Base-by-base conservation (phyloP, 306 rosid species). In the Neltuma alba region DNA sequence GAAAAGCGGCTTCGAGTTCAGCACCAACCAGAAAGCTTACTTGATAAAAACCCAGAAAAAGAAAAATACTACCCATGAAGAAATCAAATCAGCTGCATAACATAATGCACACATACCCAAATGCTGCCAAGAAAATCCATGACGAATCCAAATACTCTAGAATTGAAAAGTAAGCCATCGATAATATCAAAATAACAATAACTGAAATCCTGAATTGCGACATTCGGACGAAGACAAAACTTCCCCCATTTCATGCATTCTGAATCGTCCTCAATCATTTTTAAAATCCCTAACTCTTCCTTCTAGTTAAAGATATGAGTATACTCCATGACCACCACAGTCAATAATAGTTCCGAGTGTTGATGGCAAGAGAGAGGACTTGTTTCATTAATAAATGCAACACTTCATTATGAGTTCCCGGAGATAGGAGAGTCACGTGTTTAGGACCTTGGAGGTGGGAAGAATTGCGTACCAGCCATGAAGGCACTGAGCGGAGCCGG, bases 401-500 rank as follows among this genome's bases (percentile, higher is more conserved):
- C 57, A 78, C 57, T 25, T 25, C 31, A 30, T 33, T 74, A 47
- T 68, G 38, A 68, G 28, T 79, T 79, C 63, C 55, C 10, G 69
- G 18, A 61, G 76, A 64, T 20, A 11, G 52, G 31, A 78, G 63
- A 42, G 78, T 34, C 9, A n/a, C 12, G 79, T 64, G 37, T 76
- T 74, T 85, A 92, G 81, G 97, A 89, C 88, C 94, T 87, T 52
- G 98, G 90, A 75, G 91, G 89, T 76, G 92, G 98, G 91, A 89
- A 96, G 89, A 90, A 90, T 81, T 91, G 98, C 93, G 97, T 91
- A 91, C 98, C 98, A 80, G 99, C 91, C 90, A 93, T 83, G 86
- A 93, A 96, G 62, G 98, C 97, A 73, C 90, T 93, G 34, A 96
- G 78, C 7, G 94, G 92, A 83, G 98, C 77, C 4, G 98, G 92